A percentile compares a stretch with the other conserved stretches of the same genome.
phyloP scores from a whole-genome alignment of 2,329 filamentous ascomycete species.

The Nectriaceae sp. region DNA sequence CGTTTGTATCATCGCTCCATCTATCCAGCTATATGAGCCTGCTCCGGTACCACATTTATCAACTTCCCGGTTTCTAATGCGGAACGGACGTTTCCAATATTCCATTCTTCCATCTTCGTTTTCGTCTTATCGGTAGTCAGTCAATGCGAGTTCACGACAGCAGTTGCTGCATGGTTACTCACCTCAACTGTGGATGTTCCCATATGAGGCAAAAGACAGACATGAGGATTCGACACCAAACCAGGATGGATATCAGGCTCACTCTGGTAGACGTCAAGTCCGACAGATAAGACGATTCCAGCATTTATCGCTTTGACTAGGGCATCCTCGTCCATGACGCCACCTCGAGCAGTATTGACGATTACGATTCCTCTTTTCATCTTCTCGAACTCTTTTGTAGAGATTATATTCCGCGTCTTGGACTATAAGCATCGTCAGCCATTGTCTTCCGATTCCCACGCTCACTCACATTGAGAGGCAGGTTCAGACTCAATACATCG shows the following conservation, averaged over 20 bases:
- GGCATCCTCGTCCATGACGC: slow-evolving; percentile 77
- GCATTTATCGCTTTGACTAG: slow-evolving; percentile 70
- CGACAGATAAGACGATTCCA: slow-evolving; percentile 68
- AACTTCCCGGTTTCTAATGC: slow-evolving; percentile 63
- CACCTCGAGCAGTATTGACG: slow-evolving; percentile 79
- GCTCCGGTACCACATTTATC: slow-evolving; percentile 70
- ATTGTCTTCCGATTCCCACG: neutral
- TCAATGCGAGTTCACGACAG: too few species aligned
- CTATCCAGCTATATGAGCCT: slow-evolving; percentile 39
- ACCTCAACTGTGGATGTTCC: slow-evolving; percentile 71
- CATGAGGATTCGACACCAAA: slow-evolving; percentile 68
- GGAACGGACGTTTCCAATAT: slow-evolving; percentile 66
- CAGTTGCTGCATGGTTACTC: too few species aligned
- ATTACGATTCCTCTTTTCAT: slow-evolving; percentile 81
- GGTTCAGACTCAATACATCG: slow-evolving; percentile 76
- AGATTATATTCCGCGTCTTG: slow-evolving; percentile 73
- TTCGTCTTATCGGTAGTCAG: slow-evolving; percentile 49
- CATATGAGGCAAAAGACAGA: slow-evolving; percentile 80
- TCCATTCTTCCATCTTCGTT: slow-evolving; percentile 72
- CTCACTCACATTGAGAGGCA: slow-evolving; percentile 72
- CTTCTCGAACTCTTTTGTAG: slow-evolving; percentile 64
- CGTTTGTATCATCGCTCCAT: too few species aligned
- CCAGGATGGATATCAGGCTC: slow-evolving; percentile 76
- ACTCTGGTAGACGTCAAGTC: slow-evolving; percentile 79
- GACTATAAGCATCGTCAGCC: slow-evolving; percentile 33